Conservation (phyloP, 2,329 filamentous ascomycete species). For the Colletotrichum australisinense region DNA sequence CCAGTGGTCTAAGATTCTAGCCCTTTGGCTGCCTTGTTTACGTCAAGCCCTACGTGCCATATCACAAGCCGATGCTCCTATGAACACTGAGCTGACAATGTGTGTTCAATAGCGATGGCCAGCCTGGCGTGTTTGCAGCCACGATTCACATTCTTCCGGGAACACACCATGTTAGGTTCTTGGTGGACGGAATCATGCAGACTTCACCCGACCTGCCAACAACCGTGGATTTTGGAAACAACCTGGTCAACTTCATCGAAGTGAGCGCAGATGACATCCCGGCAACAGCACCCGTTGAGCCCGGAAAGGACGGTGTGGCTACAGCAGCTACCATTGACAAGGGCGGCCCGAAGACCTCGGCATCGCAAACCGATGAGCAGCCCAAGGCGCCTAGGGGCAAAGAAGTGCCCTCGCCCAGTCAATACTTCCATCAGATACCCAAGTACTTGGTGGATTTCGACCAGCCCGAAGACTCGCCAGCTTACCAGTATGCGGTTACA, state of each 20-base stretch:
- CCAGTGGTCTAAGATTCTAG: constrained; percentile 2
- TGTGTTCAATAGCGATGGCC: constrained; percentile 57
- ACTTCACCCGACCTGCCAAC: constrained; percentile 90
- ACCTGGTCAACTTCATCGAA: constrained; percentile 98
- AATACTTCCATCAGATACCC: constrained; percentile 81
- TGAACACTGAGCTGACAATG: background rate
- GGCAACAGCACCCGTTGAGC: constrained; percentile 44
- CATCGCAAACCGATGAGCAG: constrained; percentile 54
- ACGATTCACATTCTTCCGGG: constrained; percentile 88
- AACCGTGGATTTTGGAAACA: constrained; percentile 97
- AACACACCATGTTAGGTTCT: constrained; percentile 96
- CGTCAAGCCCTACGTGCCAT: constrained; percentile 16
- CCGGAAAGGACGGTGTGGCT: constrained; percentile 45
- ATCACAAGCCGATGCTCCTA: constrained; percentile 27
- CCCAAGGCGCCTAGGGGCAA: constrained; percentile 63
- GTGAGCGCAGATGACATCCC: constrained; percentile 81
- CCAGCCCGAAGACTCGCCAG: constrained; percentile 80
- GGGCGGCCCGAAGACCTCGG: constrained; percentile 44
- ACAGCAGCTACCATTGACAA: constrained; percentile 42
- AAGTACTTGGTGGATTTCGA: constrained; percentile 90
- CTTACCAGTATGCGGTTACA: constrained; percentile 78
- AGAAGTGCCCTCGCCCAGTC: constrained; percentile 63
- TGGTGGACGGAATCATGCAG: constrained; percentile 94
- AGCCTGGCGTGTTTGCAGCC: constrained; percentile 76
- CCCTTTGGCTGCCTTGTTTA: background rate